These are phyloP conservation scores for Zasmidium angulare DNA, from an alignment of 2,329 filamentous ascomycete genomes.

Conservation along the genomic window DNA sequence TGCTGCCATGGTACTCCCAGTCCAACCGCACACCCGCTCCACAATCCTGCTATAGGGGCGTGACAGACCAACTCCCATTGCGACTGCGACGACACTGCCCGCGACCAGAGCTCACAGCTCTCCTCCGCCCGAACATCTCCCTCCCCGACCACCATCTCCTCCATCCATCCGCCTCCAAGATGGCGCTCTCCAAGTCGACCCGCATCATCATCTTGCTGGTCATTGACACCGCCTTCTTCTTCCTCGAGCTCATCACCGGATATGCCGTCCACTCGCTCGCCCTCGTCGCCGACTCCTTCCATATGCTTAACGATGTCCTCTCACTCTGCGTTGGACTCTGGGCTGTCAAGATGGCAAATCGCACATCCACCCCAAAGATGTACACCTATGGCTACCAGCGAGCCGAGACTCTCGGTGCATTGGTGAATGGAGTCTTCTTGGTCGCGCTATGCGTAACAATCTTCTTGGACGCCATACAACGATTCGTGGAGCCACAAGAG, in stretches of 20 bases:
- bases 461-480: conserved; percentile 88
- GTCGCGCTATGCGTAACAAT: conserved; percentile 96
- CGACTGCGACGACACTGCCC: too few relatives aligned
- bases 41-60: background rate
- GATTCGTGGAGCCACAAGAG: conserved; percentile 86
- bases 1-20: background rate
- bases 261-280: conserved; percentile 88
- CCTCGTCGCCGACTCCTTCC: conserved; percentile 93
- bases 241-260: conserved; percentile 82
- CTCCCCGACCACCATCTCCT: background rate
- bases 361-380: conserved; percentile 66
- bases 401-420: conserved; percentile 91
- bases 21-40: background rate
- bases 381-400: conserved; percentile 98
- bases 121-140: background rate
- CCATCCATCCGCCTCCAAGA: conserved; percentile 41
- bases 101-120: too few relatives aligned
- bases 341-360: conserved; percentile 88
- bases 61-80: background rate
- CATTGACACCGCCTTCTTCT: conserved; percentile 87
- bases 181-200: conserved; percentile 89
- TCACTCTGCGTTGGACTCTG: conserved; percentile 89
- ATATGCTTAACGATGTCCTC: conserved; percentile 99
- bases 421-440: conserved; percentile 96
- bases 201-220: conserved; percentile 89